Evolutionary conservation across 2,329 filamentous ascomycete species (phyloP), one percentile per base, ranked within the genome.

Genomic region (Colletotrichum siamense): DNA sequence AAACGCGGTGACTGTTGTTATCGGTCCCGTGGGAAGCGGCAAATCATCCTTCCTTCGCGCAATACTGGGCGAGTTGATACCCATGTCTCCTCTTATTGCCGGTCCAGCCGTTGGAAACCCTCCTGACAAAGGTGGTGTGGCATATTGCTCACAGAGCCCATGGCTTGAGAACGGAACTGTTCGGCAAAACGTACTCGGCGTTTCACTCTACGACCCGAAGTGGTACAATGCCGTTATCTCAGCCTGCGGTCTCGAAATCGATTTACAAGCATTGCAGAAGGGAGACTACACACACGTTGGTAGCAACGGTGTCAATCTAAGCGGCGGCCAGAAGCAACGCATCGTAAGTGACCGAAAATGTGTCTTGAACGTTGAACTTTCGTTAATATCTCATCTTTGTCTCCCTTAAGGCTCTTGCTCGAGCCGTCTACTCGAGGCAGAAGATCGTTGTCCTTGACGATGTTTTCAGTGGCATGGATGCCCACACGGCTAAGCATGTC

Each of bases 11-110:
- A 77, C 75, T 22, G 67, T 64, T 12, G 44, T 78, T 13, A 28
- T 70, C 26, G 77, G 77, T 3, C 55, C 74, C 5, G 74, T 76
- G 22, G 74, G 69, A 18, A 71, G 77, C 44, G 77, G 77, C n/a
- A 78, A 78, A 30, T 75, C 77, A 12, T 28, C 62, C 2, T 63
- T 78, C 26, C 24, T 78, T 3, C 36, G 32, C 39, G 64, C 65
- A 5, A 12, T 77, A 3, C 22, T 78, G 1, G 77, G 74, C n/a
- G 61, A 78, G 7, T 36, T 77, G 39, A 28, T 64, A 12, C 5
- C 34, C 6, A 62, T 16, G 5, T 55, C 63, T 5, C n/a, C 52
- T 52, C 22, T 18, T 55, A 24, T 8, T 55, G 49, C n/a, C 16
- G 10, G 6, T n/a, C 16, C 49, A 55, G 49, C 18, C 49, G 22